phyloP scores from a whole-genome alignment of 2,329 filamentous ascomycete genomes.

The Zymoseptoria tritici region DNA sequence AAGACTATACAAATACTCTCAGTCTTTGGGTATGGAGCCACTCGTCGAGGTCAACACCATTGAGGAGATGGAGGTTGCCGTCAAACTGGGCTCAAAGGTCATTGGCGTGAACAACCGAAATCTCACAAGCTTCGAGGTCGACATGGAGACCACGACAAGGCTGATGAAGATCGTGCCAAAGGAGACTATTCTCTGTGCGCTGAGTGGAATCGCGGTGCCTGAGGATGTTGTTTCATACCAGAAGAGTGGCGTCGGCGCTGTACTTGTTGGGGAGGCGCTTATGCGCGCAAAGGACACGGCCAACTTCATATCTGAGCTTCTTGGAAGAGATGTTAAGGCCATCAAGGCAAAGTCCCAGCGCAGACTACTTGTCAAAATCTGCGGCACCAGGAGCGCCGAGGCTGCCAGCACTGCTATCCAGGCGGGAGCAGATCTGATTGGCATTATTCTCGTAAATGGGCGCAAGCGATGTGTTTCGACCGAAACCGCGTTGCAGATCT shows the following conservation, averaged over 20 bases:
- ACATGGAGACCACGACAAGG: conserved; percentile 58
- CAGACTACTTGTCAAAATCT: conserved; percentile 79
- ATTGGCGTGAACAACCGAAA: conserved; percentile 98
- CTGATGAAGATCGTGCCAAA: conserved; percentile 80
- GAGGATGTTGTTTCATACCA: conserved; percentile 84
- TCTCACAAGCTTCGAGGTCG: conserved; percentile 91
- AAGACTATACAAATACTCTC: conserved; percentile 78
- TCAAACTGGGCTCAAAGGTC: conserved; percentile 77
- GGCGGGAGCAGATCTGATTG: conserved; percentile 83
- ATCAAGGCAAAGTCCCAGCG: conserved; percentile 19
- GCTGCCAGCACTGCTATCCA: conserved; percentile 73
- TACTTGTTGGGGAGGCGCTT: conserved; percentile 89
- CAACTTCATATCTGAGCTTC: conserved; percentile 74
- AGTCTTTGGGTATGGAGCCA: conserved; percentile 91
- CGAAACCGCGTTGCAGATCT: conserved; percentile 74
- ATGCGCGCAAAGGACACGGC: conserved; percentile 84
- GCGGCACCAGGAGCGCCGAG: conserved; percentile 77
- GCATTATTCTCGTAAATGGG: conserved; percentile 81
- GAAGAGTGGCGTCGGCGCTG: conserved; percentile 81
- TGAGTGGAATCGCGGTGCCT: conserved; percentile 86
- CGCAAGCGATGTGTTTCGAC: conserved; percentile 72
- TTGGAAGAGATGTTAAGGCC: conserved; percentile 48
- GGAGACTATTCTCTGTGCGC: conserved; percentile 80
- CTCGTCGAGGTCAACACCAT: conserved; percentile 93
- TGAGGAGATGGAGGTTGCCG: conserved; percentile 83